Evolutionary conservation across 768 basidiomycete genomes (phyloP), one percentile per base, ranked within the genome.

Genomic region (Russula vinacea): DNA sequence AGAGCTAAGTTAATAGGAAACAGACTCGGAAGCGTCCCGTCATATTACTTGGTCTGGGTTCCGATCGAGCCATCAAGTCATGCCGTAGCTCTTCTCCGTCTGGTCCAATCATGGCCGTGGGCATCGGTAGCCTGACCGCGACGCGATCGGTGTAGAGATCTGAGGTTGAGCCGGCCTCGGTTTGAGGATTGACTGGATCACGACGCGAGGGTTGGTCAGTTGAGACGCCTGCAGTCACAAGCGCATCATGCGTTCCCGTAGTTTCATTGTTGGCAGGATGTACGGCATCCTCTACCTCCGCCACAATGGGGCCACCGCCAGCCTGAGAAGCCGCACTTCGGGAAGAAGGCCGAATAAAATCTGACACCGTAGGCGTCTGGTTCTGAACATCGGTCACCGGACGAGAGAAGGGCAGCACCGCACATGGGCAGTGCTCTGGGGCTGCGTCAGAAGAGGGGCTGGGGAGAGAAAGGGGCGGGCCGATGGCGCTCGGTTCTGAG

Each of bases 111-210:
- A 39, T 59, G 42, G 63, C 26, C 3, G 37, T 22, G n/a, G 63
- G 62, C 51, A 55, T 60, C 10, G 49, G 14, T 40, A 58, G 53
- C 6, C 14, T 58, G 19, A 35, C 22, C 26, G 22, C 9, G 19
- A 16, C 42, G 22, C 47, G 53, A 51, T 60, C 19, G 22, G 54
- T 60, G 24, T 56, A 56, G 22, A 65, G 58, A 56, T 60, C 63
- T 14, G 63, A 64, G 19, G 32, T n/a, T 16, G 29, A 55, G 19
- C 10, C 3, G 19, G 32, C 13, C 10, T 49, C 5, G 26, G 26
- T 16, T 54, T 19, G 22, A 22, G 14, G 45, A 42, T 33, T 50
- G 39, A 6, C 1, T n/a, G 16, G n/a, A 3, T 32, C 24, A 19
- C 9, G 3, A 1, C 45, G 33, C 19, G 9, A 33, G 2, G 13